Evolutionary conservation across 192 early-diverging fungal species (phyloP), one percentile per base, ranked within the genome.

Genomic region (Martensiomyces pterosporus): DNA sequence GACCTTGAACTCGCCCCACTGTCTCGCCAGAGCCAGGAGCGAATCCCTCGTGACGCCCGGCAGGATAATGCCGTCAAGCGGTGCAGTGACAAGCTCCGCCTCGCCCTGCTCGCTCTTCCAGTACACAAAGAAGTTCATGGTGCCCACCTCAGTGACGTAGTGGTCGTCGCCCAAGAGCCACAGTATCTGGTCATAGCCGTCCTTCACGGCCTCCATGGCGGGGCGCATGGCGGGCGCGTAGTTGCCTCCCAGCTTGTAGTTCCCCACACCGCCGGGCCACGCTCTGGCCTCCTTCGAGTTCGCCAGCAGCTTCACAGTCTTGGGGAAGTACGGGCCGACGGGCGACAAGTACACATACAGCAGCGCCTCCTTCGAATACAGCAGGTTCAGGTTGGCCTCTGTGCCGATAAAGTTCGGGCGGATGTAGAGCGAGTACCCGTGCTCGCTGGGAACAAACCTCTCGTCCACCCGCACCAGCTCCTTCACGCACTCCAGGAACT

Each of bases 1-100:
- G 32, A 98, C 92, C 78, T 92, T 85, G 75, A 94, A 89, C 52
- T 94, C 89, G 44, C 80, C 82, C 93, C 93, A 96, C 44, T 73
- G 47, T 14, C 82, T 74, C 5, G 92, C 84, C 18, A 98, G 75
- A 9, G 43, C 35, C 55, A 98, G 73, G 62, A 98, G 86, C 27
- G 91, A 95, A 80, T 94, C 91, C 52, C 95, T 84, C 13, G 93
- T 96, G 34, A 98, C 92, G 42, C 95, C 95, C 3, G 93, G 92
- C 32, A 98, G 80, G 59, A 98, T 96, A 40, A 91, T 88, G 21
- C 95, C 95, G 72, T 98, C 91, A 39, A 98, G 80, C 15, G 86
- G 85, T 21, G 95, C 92, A 1, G 95, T 98, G 6, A 91, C 73
- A 38, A 98, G 79, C 77, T 98, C 93, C 21, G 45, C 78, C 54